Conservation (phyloP, 305 asterid species). For the Fraxinus velutina region DNA sequence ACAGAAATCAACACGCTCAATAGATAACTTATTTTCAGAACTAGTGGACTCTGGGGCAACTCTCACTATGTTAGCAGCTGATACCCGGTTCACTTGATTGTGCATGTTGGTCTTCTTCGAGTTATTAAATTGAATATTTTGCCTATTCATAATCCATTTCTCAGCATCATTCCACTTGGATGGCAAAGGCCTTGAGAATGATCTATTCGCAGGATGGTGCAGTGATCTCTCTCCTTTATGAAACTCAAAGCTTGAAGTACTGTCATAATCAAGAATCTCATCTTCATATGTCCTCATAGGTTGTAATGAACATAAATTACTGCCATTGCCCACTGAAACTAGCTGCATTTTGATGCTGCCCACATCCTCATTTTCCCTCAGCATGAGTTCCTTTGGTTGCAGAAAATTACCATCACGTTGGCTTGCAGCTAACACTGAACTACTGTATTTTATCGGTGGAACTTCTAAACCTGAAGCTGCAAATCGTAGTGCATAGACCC, state of each 20-base stretch:
- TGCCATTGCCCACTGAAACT: constrained; percentile 43
- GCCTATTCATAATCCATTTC: constrained; percentile 92
- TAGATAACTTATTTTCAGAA: constrained; percentile 1
- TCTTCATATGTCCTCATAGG: constrained; percentile 60
- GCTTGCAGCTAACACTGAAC: constrained; percentile 25
- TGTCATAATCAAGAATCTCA: constrained; percentile 87
- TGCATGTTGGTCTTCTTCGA: constrained; percentile 50
- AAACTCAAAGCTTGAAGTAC: constrained; percentile 96
- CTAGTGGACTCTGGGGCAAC: constrained; percentile 38
- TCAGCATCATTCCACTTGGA: constrained; percentile 98
- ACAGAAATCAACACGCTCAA: constrained; percentile 68
- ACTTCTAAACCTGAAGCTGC: constrained; percentile 44
- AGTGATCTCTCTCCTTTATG: constrained; percentile 81
- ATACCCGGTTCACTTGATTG: constrained; percentile 42
- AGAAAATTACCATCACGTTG: constrained; percentile 35
- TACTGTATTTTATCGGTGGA: constrained; percentile 31
- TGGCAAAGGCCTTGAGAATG: constrained; percentile 71
- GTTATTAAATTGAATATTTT: constrained; percentile 42
- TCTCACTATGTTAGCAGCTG: constrained; percentile 39
- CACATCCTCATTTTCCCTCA: constrained; percentile 36
- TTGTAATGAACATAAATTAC: constrained; percentile 59
- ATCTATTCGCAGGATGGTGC: constrained; percentile 54
- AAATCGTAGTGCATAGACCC: constrained; percentile 1
- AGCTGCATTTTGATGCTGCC: constrained; percentile 38
- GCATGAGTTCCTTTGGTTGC: constrained; percentile 37